These are phyloP conservation scores for Phyllostachys edulis DNA, from an alignment of 176 grass and related monocot genomes.

Conservation along the genomic window DNA sequence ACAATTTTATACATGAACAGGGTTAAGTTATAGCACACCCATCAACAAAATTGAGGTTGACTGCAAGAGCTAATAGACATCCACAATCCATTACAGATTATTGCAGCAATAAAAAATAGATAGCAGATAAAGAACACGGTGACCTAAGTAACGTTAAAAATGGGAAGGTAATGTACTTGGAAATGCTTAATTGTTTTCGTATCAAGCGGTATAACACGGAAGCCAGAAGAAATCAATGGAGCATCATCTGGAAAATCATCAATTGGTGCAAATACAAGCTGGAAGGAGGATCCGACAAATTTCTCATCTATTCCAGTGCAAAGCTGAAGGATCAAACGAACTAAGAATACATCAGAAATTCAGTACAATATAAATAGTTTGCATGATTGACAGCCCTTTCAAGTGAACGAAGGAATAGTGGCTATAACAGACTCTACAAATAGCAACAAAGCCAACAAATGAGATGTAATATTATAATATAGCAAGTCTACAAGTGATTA, in stretches of 20 bases:
- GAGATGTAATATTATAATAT: too few relatives aligned
- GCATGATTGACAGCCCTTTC: not conserved
- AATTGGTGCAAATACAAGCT: conserved; percentile 94
- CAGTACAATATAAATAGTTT: not conserved
- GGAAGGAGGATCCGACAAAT: conserved; percentile 80
- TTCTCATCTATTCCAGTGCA: conserved; percentile 96
- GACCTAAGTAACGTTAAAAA: not conserved
- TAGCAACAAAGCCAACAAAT: too few relatives aligned
- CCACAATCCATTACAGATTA: not conserved
- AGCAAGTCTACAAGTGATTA: too few relatives aligned
- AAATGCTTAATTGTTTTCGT: conserved; percentile 68
- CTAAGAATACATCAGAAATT: conserved; percentile 2
- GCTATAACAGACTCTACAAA: not conserved
- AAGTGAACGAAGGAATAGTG: not conserved
- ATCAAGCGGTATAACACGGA: conserved; percentile 93
- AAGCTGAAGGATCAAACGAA: conserved; percentile 52
- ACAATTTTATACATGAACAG: not conserved
- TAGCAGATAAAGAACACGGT: not conserved
- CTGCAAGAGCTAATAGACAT: not conserved
- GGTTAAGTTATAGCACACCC: not conserved
- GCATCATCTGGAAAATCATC: conserved; percentile 89
- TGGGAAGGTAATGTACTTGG: not conserved
- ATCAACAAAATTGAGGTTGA: not conserved
- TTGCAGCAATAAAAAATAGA: not conserved
- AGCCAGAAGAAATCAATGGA: conserved; percentile 86